These are phyloP conservation scores for Sphaerulina vaccinii DNA, from an alignment of 2,329 filamentous ascomycete species.

Conservation along the genomic window DNA sequence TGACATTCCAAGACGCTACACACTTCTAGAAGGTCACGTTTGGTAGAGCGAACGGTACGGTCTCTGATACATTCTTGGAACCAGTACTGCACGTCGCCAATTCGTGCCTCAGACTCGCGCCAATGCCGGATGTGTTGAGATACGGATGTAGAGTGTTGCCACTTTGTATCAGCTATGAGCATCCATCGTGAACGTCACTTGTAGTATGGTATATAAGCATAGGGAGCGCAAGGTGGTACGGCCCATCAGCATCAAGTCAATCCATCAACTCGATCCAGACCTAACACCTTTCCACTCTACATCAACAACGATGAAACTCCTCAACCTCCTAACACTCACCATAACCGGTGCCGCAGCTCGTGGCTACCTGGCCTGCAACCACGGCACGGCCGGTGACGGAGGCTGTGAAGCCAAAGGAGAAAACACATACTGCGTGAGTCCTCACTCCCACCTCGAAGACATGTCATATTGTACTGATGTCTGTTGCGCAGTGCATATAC, in stretches of 20 bases:
- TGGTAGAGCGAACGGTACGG: too few relatives aligned
- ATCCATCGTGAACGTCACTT: background rate
- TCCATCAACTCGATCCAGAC: background rate
- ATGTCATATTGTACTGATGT: background rate
- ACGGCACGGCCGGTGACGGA: background rate
- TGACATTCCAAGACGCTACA: background rate
- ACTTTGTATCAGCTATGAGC: too few relatives aligned
- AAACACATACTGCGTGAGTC: background rate
- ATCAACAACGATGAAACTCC: background rate
- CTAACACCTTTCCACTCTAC: background rate
- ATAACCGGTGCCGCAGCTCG: background rate
- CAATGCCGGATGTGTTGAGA: background rate
- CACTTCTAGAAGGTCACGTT: background rate
- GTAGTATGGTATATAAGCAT: background rate
- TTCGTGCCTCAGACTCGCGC: background rate
- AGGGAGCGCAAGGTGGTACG: background rate
- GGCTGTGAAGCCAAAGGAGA: background rate
- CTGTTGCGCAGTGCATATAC: background rate
- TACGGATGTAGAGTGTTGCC: background rate
- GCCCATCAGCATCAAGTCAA: background rate
- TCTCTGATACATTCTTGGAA: too few relatives aligned
- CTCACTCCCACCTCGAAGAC: background rate
- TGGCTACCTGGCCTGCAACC: background rate
- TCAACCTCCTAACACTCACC: background rate
- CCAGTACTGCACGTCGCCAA: background rate